These are phyloP conservation scores for Myxozyma kluyveri DNA, from an alignment of 805 yeast species.

Conservation along the genomic window DNA sequence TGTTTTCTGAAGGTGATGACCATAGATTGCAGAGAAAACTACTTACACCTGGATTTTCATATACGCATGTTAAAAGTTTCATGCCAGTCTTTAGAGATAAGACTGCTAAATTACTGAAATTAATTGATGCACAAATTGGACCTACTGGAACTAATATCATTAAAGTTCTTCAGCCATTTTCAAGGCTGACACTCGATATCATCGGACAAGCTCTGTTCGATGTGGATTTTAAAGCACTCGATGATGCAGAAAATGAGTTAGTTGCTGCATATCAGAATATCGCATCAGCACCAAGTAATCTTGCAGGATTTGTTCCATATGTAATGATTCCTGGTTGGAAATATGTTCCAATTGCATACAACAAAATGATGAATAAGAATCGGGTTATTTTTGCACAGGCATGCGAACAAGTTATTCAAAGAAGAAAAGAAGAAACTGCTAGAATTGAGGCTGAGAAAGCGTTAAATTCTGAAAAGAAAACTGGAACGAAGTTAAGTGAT, in stretches of 20 bases:
- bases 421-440: too few relatives aligned
- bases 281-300: slow-evolving; percentile 1
- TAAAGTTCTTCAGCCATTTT: slow-evolving; percentile 5
- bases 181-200: slow-evolving; percentile 22
- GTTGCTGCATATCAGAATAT: slow-evolving; percentile 11
- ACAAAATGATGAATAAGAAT: slow-evolving; percentile 10
- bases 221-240: slow-evolving; percentile 16
- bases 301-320: slow-evolving; percentile 7
- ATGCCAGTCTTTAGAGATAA: slow-evolving; percentile 20
- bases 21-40: slow-evolving; percentile 22
- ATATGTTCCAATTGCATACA: slow-evolving; percentile 13
- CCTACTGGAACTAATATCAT: neutral
- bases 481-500: neutral
- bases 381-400: slow-evolving; percentile 8
- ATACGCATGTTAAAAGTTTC: slow-evolving; percentile 10
- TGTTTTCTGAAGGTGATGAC: slow-evolving; percentile 26
- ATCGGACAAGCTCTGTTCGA: slow-evolving; percentile 20
- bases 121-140: neutral
- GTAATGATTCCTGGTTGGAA: slow-evolving; percentile 12
- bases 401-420: too few relatives aligned
- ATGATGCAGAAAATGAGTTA: slow-evolving; percentile 22
- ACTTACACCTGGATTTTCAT: slow-evolving; percentile 25
- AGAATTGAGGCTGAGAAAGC: neutral
- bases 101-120: slow-evolving; percentile 6
- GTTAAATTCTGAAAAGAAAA: neutral